These are phyloP conservation scores for Yamadazyma mexicana DNA, from an alignment of 1,139 yeast species.

Conservation along the genomic window DNA sequence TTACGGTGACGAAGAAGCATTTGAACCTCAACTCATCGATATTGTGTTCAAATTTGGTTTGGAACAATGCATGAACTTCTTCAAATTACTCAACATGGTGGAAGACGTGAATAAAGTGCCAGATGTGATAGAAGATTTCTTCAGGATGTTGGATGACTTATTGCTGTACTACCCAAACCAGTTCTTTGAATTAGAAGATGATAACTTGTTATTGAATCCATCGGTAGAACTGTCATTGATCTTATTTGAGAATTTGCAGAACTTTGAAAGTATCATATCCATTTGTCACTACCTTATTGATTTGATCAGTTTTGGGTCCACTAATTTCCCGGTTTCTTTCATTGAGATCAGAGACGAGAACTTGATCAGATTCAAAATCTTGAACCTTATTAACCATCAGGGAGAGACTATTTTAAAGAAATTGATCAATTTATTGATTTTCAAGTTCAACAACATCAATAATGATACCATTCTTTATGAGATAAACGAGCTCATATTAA, in stretches of 20 bases:
- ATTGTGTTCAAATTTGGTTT: constrained; percentile 49
- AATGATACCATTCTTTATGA: constrained; percentile 63
- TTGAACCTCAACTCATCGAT: constrained; percentile 34
- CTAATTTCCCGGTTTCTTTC: constrained; percentile 74
- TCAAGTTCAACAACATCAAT: constrained; percentile 55
- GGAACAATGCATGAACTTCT: constrained; percentile 45
- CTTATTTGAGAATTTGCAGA: constrained; percentile 55
- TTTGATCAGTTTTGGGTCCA: constrained; percentile 80
- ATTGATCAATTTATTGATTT: constrained; percentile 66
- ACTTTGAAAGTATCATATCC: constrained; percentile 69
- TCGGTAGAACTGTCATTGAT: constrained; percentile 62
- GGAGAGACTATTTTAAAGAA: constrained; percentile 60
- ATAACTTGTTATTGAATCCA: constrained; percentile 44
- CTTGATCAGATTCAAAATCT: constrained; percentile 50
- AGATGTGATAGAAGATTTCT: constrained; percentile 85
- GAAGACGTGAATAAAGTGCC: constrained; percentile 48
- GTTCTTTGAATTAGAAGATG: constrained; percentile 50
- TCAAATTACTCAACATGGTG: constrained; percentile 27
- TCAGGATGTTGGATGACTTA: constrained; percentile 78
- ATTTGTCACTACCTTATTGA: constrained; percentile 78
- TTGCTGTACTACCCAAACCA: constrained; percentile 75
- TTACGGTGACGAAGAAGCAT: constrained; percentile 59
- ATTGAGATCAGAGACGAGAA: constrained; percentile 46
- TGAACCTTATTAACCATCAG: constrained; percentile 49
- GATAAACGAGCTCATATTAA: constrained; percentile 71